phyloP scores from a whole-genome alignment of 163 green algal genomes.

The Scenedesmus sp. region DNA sequence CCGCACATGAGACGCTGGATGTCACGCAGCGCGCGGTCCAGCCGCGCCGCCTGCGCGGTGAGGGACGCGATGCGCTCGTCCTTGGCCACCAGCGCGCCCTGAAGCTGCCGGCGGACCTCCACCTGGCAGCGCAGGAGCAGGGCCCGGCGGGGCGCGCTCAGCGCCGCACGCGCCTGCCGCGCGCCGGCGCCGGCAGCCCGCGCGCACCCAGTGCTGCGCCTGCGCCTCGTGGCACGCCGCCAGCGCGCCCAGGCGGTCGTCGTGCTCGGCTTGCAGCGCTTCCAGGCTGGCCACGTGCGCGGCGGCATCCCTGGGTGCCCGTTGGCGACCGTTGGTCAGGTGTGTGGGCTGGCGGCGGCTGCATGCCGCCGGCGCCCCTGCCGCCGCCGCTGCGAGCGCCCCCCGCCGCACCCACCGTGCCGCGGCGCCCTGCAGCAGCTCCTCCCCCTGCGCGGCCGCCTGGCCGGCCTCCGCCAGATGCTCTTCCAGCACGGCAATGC shows the following conservation, averaged over 20 bases:
- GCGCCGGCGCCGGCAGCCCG: neutral
- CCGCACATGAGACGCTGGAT: constrained; percentile 16
- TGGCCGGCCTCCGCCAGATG: constrained; percentile 6
- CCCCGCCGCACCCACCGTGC: neutral
- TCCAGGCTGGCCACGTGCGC: constrained; percentile 1
- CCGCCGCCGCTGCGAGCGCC: neutral
- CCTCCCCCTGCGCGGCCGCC: neutral
- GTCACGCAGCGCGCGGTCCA: constrained; percentile 27
- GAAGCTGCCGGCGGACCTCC: constrained; percentile 8
- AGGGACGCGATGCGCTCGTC: constrained; percentile 20
- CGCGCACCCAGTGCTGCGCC: constrained; percentile 23
- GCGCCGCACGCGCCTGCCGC: no score
- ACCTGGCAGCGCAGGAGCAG: constrained; percentile 2
- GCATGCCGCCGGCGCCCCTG: neutral
- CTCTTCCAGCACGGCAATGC: constrained; percentile 29
- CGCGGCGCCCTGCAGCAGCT: constrained; percentile 1
- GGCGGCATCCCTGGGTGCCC: neutral
- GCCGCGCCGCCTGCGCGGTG: neutral
- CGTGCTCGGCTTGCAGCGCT: neutral
- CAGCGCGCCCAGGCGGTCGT: neutral
- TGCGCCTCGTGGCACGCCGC: neutral
- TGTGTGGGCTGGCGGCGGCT: neutral
- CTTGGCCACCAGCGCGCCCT: constrained; percentile 18
- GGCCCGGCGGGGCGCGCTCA: no score
- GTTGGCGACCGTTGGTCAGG: no score